These are phyloP conservation scores for Aspergillus sojae DNA, from an alignment of 2,329 filamentous ascomycete genomes.

Conservation along the genomic window DNA sequence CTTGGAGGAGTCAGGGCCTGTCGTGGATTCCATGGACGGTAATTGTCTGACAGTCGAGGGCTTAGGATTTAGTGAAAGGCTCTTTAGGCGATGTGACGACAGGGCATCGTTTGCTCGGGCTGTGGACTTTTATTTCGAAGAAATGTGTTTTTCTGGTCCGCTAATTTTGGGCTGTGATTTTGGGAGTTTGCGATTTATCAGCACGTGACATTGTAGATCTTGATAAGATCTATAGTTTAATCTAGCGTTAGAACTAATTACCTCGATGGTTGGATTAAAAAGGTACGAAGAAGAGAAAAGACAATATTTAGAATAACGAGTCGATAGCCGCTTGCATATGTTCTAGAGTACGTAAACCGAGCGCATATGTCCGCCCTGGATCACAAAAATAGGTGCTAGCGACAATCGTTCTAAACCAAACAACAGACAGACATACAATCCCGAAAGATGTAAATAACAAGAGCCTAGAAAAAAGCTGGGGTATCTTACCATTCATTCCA, in stretches of 20 bases:
- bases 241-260: neutral
- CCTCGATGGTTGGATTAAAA: too few relatives aligned
- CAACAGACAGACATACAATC: neutral
- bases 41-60: neutral
- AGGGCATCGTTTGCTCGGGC: neutral
- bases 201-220: conserved; percentile 10
- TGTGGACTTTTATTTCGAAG: neutral
- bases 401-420: neutral
- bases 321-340: neutral
- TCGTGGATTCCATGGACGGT: conserved; percentile 19
- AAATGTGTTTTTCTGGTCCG: conserved; percentile 2
- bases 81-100: neutral
- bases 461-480: neutral
- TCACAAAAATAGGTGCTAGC: neutral
- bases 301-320: neutral
- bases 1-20: conserved; percentile 16
- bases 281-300: neutral
- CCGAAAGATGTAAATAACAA: neutral
- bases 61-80: neutral
- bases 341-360: neutral
- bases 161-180: neutral
- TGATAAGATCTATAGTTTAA: conserved; percentile 11
- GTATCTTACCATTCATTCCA: neutral
- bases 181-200: conserved; percentile 10
- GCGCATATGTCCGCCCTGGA: neutral